These are phyloP conservation scores for Xylariales sp. DNA, from an alignment of 2,329 filamentous ascomycete genomes.

Conservation along the genomic window DNA sequence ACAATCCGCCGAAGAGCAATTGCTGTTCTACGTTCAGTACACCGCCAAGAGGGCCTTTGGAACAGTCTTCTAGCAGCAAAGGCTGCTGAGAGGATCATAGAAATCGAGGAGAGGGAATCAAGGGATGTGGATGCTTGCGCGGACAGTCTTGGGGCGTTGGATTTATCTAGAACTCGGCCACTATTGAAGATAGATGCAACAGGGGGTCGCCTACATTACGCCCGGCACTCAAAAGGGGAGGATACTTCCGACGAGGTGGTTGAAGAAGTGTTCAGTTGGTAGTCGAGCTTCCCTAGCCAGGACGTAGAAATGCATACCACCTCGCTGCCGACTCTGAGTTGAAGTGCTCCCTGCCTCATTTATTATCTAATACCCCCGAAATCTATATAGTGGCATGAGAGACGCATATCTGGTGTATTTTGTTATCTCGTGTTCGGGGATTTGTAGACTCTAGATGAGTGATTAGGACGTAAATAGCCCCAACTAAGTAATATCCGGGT, in stretches of 20 bases:
- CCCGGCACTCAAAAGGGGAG: neutral
- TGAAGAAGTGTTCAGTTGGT: slow-evolving; percentile 30
- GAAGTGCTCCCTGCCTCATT: too few species aligned
- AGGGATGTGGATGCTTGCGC: neutral
- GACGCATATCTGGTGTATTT: too few species aligned
- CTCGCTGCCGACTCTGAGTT: too few species aligned
- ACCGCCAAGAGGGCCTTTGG: slow-evolving; percentile 30
- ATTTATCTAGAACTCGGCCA: slow-evolving; percentile 12
- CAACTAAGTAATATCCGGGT: too few species aligned
- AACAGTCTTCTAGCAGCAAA: slow-evolving; percentile 18
- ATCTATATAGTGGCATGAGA: too few species aligned
- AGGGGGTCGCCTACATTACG: slow-evolving; percentile 24
- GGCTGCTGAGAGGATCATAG: slow-evolving; percentile 21
- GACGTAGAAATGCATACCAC: too few species aligned
- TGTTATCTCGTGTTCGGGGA: too few species aligned
- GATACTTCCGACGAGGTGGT: neutral
- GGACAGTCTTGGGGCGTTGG: neutral
- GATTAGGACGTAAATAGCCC: too few species aligned
- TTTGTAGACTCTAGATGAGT: too few species aligned
- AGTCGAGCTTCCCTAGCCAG: neutral
- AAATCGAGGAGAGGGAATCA: slow-evolving; percentile 15
- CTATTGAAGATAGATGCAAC: slow-evolving; percentile 22
- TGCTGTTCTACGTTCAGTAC: slow-evolving; percentile 23
- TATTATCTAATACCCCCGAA: too few species aligned
- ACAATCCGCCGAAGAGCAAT: slow-evolving; percentile 26